These are phyloP conservation scores for Dryas octopetala DNA, from an alignment of 306 rosid species.

Conservation along the genomic window DNA sequence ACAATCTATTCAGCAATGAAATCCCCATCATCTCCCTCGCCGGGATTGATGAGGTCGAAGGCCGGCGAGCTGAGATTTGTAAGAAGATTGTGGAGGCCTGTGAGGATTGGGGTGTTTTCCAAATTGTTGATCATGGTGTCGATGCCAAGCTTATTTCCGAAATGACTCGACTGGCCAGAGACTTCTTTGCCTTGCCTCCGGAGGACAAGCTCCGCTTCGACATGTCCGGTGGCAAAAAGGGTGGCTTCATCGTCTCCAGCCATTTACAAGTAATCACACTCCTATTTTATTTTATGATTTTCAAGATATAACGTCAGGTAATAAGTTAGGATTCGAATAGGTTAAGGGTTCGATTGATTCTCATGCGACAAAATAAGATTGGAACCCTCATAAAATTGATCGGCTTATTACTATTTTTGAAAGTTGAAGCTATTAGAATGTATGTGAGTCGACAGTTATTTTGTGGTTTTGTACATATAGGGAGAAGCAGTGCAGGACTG, in stretches of 20 bases:
- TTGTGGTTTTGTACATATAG: constrained; percentile 27
- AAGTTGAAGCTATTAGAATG: not conserved
- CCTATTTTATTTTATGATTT: too few species aligned
- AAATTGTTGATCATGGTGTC: constrained; percentile 79
- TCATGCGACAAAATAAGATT: too few species aligned
- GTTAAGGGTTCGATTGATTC: too few species aligned
- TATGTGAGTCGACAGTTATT: not conserved
- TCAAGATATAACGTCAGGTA: too few species aligned
- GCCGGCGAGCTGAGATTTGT: constrained; percentile 50
- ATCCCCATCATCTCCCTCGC: constrained; percentile 78
- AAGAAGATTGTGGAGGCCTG: constrained; percentile 69
- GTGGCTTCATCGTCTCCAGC: constrained; percentile 92
- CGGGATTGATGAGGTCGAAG: constrained; percentile 56
- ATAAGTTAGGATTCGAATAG: too few species aligned
- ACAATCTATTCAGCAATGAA: constrained; percentile 69
- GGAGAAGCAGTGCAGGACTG: constrained; percentile 76
- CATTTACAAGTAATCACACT: constrained; percentile 60
- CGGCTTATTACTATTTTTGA: not conserved
- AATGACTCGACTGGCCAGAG: constrained; percentile 61
- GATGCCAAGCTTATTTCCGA: constrained; percentile 46
- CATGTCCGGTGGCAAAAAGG: constrained; percentile 93
- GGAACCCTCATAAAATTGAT: not conserved
- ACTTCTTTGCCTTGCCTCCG: constrained; percentile 69
- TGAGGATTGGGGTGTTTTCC: constrained; percentile 90
- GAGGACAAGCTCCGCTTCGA: constrained; percentile 83